phyloP scores from a whole-genome alignment of 805 yeast species.

The Priceomyces carsonii region DNA sequence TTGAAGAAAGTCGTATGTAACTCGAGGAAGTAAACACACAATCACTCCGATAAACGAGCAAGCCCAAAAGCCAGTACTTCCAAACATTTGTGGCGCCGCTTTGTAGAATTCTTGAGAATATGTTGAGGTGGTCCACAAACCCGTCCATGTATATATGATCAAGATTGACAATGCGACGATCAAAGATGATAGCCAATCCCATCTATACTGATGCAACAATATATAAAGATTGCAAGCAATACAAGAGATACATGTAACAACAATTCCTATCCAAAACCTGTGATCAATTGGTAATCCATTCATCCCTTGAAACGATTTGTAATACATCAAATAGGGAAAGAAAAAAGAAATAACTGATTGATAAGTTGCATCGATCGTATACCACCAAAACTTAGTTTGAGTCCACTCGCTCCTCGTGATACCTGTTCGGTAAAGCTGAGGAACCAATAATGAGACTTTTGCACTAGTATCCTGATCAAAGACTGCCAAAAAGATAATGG shows the following conservation, averaged over 20 bases:
- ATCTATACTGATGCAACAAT: conserved; percentile 66
- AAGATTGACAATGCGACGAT: conserved; percentile 59
- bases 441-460: conserved; percentile 66
- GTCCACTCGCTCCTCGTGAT: conserved; percentile 73
- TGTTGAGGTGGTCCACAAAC: conserved; percentile 66
- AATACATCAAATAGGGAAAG: conserved; percentile 61
- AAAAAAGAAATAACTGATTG: conserved; percentile 73
- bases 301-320: conserved; percentile 27
- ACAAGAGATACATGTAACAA: conserved; percentile 66
- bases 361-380: conserved; percentile 75
- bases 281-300: conserved; percentile 67
- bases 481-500: conserved; percentile 75
- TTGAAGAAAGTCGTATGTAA: conserved; percentile 55
- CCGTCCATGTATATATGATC: conserved; percentile 73
- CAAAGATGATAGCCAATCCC: conserved; percentile 75
- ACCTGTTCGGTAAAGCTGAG: conserved; percentile 74
- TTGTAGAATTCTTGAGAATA: conserved; percentile 60
- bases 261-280: conserved; percentile 69
- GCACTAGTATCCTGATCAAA: conserved; percentile 81
- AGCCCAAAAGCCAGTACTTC: conserved; percentile 66
- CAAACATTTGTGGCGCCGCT: conserved; percentile 65
- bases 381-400: conserved; percentile 64
- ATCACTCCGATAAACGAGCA: conserved; percentile 63
- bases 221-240: conserved; percentile 68
- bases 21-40: conserved; percentile 67